Percentiles rank a stretch among this genome's conserved stretches.
These are phyloP conservation scores for Ascochyta viciae-villosae DNA, from an alignment of 2,329 filamentous ascomycete genomes.

Conservation along the genomic window DNA sequence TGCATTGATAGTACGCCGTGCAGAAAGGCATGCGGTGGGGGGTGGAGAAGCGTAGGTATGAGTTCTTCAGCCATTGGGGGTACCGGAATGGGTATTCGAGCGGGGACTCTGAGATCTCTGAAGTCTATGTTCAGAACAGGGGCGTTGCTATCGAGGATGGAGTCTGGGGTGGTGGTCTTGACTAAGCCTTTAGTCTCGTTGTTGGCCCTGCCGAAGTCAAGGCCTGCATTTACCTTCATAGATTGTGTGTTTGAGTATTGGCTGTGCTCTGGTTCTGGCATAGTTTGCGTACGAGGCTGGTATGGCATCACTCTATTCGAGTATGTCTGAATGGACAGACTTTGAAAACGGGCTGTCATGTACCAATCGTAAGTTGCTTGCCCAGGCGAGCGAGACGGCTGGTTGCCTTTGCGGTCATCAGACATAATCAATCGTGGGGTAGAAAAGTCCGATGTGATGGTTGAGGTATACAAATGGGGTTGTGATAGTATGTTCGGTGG, in stretches of 20 bases:
- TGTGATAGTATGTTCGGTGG: conserved; percentile 58
- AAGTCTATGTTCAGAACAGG: conserved; percentile 6
- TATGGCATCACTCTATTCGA: neutral
- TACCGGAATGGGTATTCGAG: neutral
- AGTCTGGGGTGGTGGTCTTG: neutral
- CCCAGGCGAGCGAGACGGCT: neutral
- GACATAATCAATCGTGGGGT: neutral
- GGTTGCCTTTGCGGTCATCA: neutral
- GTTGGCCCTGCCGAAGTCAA: neutral
- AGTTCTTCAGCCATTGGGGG: neutral
- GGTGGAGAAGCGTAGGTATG: conserved; percentile 17
- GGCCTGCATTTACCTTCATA: conserved; percentile 20
- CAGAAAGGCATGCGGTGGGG: conserved; percentile 28
- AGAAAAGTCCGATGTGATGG: neutral
- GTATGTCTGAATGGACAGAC: neutral
- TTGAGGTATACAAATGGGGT: neutral
- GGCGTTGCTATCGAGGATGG: neutral
- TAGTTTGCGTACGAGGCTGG: neutral
- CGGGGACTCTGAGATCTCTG: neutral
- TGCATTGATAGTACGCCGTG: conserved; percentile 26
- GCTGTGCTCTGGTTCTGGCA: conserved; percentile 14
- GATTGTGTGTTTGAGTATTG: conserved; percentile 24
- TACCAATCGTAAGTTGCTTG: neutral
- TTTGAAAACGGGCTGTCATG: neutral
- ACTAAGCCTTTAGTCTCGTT: neutral